phyloP scores from a whole-genome alignment of 495 filamentous ascomycete species.

The Aspergillus nidulans region DNA sequence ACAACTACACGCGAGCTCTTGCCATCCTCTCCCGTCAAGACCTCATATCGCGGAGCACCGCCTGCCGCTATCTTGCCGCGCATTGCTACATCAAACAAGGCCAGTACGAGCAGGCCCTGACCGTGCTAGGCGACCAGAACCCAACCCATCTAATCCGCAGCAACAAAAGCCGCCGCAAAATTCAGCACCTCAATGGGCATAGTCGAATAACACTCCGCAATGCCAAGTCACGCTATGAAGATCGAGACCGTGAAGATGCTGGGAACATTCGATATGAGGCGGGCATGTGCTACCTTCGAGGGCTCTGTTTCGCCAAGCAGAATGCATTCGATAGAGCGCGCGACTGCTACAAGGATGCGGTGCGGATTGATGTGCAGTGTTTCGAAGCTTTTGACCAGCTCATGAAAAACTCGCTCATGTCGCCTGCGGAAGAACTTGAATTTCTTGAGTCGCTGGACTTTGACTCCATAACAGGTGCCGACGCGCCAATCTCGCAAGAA shows the following conservation, averaged over 20 bases:
- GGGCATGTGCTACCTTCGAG: slow-evolving; percentile 93
- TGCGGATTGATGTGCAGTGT: slow-evolving; percentile 95
- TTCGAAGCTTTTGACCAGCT: slow-evolving; percentile 97
- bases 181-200: slow-evolving; percentile 49
- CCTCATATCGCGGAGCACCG: slow-evolving; percentile 71
- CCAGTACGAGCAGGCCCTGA: slow-evolving; percentile 82
- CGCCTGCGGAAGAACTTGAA: slow-evolving; percentile 91
- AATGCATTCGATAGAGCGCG: slow-evolving; percentile 97
- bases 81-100: slow-evolving; percentile 89
- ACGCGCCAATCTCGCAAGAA: slow-evolving; percentile 65
- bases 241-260: slow-evolving; percentile 61
- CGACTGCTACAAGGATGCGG: slow-evolving; percentile 96
- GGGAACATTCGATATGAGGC: slow-evolving; percentile 84
- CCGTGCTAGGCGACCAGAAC: slow-evolving; percentile 86
- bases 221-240: slow-evolving; percentile 47
- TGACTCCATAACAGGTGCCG: slow-evolving; percentile 62
- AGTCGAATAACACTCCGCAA: slow-evolving; percentile 46
- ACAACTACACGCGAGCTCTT: slow-evolving; percentile 87
- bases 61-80: slow-evolving; percentile 87
- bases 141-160: slow-evolving; percentile 77
- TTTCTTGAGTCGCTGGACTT: slow-evolving; percentile 93
- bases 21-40: slow-evolving; percentile 80
- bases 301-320: slow-evolving; percentile 92
- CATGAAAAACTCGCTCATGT: slow-evolving; percentile 96
- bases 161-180: slow-evolving; percentile 59